phyloP scores from a whole-genome alignment of 2,329 filamentous ascomycete genomes.

The Orbilia ellipsospora region DNA sequence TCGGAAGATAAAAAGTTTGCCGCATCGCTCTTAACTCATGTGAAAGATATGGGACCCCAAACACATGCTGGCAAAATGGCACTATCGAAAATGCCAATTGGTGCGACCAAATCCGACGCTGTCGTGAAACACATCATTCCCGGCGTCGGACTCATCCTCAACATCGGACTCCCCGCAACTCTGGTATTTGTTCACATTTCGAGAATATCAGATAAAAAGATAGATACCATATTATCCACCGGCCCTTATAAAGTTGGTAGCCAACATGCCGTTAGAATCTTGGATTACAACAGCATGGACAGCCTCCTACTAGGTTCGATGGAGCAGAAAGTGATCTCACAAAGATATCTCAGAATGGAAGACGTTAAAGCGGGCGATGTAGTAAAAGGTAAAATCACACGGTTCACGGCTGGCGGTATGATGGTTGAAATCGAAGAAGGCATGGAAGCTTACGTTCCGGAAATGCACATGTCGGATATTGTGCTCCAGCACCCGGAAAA shows the following conservation, averaged over 20 bases:
- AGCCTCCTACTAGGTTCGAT: constrained; percentile 87
- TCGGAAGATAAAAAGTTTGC: constrained; percentile 84
- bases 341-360: constrained; percentile 89
- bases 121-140: constrained; percentile 83
- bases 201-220: constrained; percentile 85
- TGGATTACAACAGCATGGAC: constrained; percentile 88
- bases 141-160: constrained; percentile 82
- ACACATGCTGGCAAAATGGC: constrained; percentile 64
- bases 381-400: constrained; percentile 85
- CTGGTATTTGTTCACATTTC: constrained; percentile 96
- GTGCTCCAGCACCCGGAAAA: constrained; percentile 91
- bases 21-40: constrained; percentile 86
- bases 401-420: constrained; percentile 80
- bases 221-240: constrained; percentile 81
- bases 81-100: constrained; percentile 71
- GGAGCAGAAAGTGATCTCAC: constrained; percentile 82
- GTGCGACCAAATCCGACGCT: constrained; percentile 79
- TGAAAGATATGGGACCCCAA: constrained; percentile 71
- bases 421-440: constrained; percentile 86
- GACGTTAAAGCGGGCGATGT: constrained; percentile 85
- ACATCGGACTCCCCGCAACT: constrained; percentile 74
- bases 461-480: constrained; percentile 88
- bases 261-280: constrained; percentile 80
- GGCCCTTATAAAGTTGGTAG: constrained; percentile 83
- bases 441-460: constrained; percentile 87